Conservation (phyloP, 1,284 basidiomycete species). For the Cutaneotrichosporon cutaneum region DNA sequence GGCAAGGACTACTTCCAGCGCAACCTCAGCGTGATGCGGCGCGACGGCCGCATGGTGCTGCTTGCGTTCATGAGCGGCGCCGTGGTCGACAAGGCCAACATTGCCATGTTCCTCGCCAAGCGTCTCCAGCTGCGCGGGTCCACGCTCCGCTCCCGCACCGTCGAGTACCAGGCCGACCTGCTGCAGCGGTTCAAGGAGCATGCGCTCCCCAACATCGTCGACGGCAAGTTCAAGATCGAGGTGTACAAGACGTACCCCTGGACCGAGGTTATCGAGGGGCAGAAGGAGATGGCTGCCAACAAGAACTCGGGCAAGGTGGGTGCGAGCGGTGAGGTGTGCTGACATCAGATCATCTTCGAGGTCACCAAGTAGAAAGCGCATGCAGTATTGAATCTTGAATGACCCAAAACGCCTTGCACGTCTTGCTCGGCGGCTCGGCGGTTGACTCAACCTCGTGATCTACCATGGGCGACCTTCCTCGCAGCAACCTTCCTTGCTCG, state of each 20-base stretch:
- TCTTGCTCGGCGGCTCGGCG: too few relatives aligned
- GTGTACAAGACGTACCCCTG: constrained; percentile 80
- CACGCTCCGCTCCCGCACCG: constrained; percentile 75
- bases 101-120: constrained; percentile 70
- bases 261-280: constrained; percentile 78
- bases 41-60: constrained; percentile 70
- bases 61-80: constrained; percentile 60
- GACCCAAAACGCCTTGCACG: neutral
- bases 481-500: neutral
- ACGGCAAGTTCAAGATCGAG: constrained; percentile 67
- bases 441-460: neutral
- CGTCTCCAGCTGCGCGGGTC: constrained; percentile 85
- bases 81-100: constrained; percentile 62
- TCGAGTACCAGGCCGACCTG: constrained; percentile 76
- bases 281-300: constrained; percentile 82
- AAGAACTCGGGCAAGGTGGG: constrained; percentile 63
- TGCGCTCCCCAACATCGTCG: constrained; percentile 63
- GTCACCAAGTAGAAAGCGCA: constrained; percentile 13
- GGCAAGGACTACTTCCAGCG: constrained; percentile 71
- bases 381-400: neutral
- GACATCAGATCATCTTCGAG: constrained; percentile 26
- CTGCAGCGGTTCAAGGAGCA: constrained; percentile 64
- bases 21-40: constrained; percentile 73
- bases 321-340: constrained; percentile 4
- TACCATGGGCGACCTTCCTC: too few relatives aligned